A percentile compares a stretch with the other conserved stretches of the same genome.
Conservation (phyloP, 495 filamentous ascomycete genomes). For the Cercophora scortea region DNA sequence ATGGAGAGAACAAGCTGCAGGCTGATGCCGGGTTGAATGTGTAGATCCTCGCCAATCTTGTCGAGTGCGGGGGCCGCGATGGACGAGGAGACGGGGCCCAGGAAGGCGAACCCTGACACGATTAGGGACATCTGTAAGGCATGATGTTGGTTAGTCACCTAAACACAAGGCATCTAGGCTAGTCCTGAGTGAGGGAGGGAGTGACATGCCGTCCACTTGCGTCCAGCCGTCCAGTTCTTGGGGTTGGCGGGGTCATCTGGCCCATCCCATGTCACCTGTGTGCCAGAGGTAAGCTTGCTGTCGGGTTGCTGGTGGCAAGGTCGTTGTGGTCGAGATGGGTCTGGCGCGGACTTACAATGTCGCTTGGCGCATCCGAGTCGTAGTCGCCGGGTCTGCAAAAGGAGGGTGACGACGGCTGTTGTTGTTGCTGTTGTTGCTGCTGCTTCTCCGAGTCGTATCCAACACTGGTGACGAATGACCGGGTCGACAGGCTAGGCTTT, state of each 20-base stretch:
- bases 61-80: slow-evolving; percentile 26
- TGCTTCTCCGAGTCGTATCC: no score
- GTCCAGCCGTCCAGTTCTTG: slow-evolving; percentile 21
- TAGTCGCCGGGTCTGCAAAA: not conserved
- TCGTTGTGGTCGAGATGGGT: not conserved
- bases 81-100: slow-evolving; percentile 15
- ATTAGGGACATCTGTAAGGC: slow-evolving; percentile 22
- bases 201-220: slow-evolving; percentile 51
- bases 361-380: not conserved
- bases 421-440: not conserved
- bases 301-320: not conserved
- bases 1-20: slow-evolving; percentile 36
- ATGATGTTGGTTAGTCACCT: not conserved
- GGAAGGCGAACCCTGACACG: slow-evolving; percentile 25
- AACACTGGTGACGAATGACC: no score
- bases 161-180: not conserved
- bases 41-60: slow-evolving; percentile 15
- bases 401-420: not conserved
- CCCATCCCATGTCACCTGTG: slow-evolving; percentile 17
- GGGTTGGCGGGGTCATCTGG: slow-evolving; percentile 19
- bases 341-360: not conserved
- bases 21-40: slow-evolving; percentile 17
- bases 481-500: no score
- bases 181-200: not conserved
- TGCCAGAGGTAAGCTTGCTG: not conserved